Base-by-base conservation (phyloP, 75 land plant species). In the Selaginella moellendorffii region DNA sequence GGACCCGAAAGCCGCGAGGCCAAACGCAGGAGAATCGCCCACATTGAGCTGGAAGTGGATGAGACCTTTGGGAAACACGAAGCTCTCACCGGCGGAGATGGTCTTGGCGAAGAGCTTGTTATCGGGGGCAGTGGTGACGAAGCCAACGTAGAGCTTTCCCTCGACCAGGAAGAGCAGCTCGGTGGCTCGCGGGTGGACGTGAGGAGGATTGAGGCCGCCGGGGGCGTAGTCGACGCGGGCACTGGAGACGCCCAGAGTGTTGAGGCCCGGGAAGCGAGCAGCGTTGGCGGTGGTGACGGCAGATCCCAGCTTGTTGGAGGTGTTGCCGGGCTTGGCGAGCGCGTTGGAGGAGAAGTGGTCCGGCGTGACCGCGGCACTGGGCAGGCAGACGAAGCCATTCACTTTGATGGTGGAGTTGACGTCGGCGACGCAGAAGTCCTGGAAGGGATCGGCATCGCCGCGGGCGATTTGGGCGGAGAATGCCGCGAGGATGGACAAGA, bases 141-240 rank as follows among this genome's bases (percentile, higher is more conserved):
- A 83, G 2, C 96, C 96, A 5, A 80, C 90, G 29, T 18, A 10
- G 27, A 89, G 70, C 8, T 24, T 24, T 1, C 96, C 96, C 14
- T 86, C 2, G n/a, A 70, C 27, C 5, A 86, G 80, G n/a, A 79
- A 26, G 23, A 89, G 71, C 0, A 81, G 25, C 73, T 89, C 91
- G 17, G 76, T 52, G 0, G 64, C 91, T 0, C 68, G 82, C 8
- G 96, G 85, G 71, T 89, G 91, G 9, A 80, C 80, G 81, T 89
- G 96, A 23, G 82, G 63, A 0, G 83, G 81, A 67, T 80, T 82
- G 10, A 83, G 31, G n/a, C 80, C 85, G n/a, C 87, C 84, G 20
- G 53, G 28, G 2, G 79, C 81, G 2, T 83, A 58, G 76, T 86
- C 87, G 2, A 88, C 68, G 0, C 84, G 59, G 26, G 78, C 84